Base-by-base conservation (phyloP, 2,329 filamentous ascomycete genomes). In the Fonsecaea monophora region DNA sequence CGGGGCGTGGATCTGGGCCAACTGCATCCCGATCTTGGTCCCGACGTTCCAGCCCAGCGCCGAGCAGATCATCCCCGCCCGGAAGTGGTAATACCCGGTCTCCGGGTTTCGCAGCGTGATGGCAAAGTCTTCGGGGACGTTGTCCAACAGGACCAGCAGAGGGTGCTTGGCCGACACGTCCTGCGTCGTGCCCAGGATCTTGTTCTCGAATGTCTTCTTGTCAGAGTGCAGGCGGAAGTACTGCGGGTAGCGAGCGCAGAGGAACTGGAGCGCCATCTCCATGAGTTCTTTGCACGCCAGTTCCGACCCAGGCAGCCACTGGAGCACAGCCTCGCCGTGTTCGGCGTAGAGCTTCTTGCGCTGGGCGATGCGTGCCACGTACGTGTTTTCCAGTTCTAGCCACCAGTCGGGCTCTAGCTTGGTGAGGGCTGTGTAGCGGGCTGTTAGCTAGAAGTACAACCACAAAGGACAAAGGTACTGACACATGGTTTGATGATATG, bases 401-500 rank as follows among this genome's bases (percentile, higher is more conserved):
- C 92, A 96, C 86, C 90, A 96, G 75, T 96, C 89, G 0, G 88
- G 81, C 68, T 96, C 91, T 77, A 95, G 80, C 72, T 92, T 96
- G 53, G 86, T 89, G 8, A 94, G 81, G 1, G 92, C 91, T 95
- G 67, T 50, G 55, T 4, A 21, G 66, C 25, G 15, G 7, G 7
- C 40, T 8, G 53, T 54, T n/a, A 54, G 18, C 45, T 30, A 35
- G 34, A 13, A 25, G 42, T 40, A 10, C 15, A 15, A 62, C 18
- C 2, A 21, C 5, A 25, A 12, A 25, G n/a, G 18, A 4, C 34
- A 3, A 34, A 34, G 15, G 42, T 54, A 83, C 89, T 73, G 85
- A 94, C 92, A 91, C 92, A 96, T 96, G 0, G 92, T 96, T 75
- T 96, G 92, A 75, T 95, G 91, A 75, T 96, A 96, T 0, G 84